Conservation (phyloP, 192 early-diverging fungal species). For the Umbelopsis isabellina region DNA sequence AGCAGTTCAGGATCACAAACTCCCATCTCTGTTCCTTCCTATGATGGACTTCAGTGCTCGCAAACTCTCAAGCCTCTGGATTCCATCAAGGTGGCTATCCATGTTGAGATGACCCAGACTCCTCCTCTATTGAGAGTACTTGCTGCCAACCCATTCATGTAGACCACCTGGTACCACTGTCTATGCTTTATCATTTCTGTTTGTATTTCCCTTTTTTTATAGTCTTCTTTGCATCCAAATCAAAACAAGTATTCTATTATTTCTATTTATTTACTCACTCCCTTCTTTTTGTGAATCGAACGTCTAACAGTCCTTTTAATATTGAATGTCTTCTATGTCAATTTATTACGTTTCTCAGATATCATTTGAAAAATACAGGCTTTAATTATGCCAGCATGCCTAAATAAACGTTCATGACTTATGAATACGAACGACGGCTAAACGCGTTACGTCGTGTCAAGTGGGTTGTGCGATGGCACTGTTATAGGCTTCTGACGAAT, state of each 20-base stretch:
- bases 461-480: background rate
- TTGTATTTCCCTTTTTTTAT: background rate
- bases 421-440: too few species aligned
- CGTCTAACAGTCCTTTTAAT: slow-evolving; percentile 6
- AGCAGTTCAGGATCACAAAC: background rate
- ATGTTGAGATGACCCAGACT: slow-evolving; percentile 51
- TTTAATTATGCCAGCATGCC: background rate
- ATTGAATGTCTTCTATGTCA: slow-evolving; percentile 6
- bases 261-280: background rate
- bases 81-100: slow-evolving; percentile 50
- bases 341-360: slow-evolving; percentile 2
- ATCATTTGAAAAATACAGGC: background rate
- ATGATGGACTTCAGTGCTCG: slow-evolving; percentile 26
- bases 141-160: slow-evolving; percentile 56
- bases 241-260: background rate
- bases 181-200: too few species aligned
- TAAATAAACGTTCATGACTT: too few species aligned
- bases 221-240: background rate
- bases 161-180: background rate
- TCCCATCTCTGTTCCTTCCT: slow-evolving; percentile 2
- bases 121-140: slow-evolving; percentile 60
- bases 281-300: background rate
- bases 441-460: too few species aligned
- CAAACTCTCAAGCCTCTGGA: slow-evolving; percentile 52
- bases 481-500: slow-evolving; percentile 54